Evolutionary conservation across 164 flowering plant species (phyloP).

Genomic region (Aristolochia contorta): DNA sequence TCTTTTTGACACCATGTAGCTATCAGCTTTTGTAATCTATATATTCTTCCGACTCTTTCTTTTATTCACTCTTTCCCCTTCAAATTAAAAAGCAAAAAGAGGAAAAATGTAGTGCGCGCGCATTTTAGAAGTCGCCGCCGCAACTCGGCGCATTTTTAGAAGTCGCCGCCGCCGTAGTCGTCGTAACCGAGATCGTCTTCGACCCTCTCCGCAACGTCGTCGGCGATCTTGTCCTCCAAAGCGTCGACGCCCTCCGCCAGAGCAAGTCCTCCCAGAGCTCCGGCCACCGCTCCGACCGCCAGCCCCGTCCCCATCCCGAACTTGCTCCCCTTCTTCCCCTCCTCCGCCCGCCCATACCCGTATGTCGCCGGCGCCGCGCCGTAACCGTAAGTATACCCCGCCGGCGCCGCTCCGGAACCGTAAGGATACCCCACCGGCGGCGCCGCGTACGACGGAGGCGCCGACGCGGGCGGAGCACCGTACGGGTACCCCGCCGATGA

Average conservation of each 20-base stretch:
- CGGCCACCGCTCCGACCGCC: slow-evolving; percentile 82
- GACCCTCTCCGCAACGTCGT: slow-evolving; percentile 51
- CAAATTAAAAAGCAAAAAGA: too few species aligned
- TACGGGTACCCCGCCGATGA: not conserved
- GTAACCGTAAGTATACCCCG: slow-evolving; percentile 9
- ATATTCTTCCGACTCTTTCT: too few species aligned
- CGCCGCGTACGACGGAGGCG: slow-evolving; percentile 20
- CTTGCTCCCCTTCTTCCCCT: slow-evolving; percentile 37
- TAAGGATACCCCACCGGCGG: not conserved
- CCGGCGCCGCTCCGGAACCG: slow-evolving; percentile 5
- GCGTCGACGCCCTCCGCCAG: slow-evolving; percentile 55
- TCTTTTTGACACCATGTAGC: too few species aligned
- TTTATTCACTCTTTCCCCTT: too few species aligned
- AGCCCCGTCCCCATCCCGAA: slow-evolving; percentile 70
- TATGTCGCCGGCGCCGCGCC: not conserved
- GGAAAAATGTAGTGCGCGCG: not conserved
- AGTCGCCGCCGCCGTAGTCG: slow-evolving; percentile 4
- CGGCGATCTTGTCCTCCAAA: slow-evolving; percentile 57
- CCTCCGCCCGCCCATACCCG: slow-evolving; percentile 12
- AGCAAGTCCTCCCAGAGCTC: slow-evolving; percentile 67
- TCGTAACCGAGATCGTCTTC: slow-evolving; percentile 43
- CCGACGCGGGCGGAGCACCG: slow-evolving; percentile 19
- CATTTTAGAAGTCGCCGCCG: not conserved
- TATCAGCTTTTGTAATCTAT: too few species aligned
- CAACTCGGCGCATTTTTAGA: not conserved